Conservation (phyloP, 129 eudicot species). For the Chrysanthemum makinoi region DNA sequence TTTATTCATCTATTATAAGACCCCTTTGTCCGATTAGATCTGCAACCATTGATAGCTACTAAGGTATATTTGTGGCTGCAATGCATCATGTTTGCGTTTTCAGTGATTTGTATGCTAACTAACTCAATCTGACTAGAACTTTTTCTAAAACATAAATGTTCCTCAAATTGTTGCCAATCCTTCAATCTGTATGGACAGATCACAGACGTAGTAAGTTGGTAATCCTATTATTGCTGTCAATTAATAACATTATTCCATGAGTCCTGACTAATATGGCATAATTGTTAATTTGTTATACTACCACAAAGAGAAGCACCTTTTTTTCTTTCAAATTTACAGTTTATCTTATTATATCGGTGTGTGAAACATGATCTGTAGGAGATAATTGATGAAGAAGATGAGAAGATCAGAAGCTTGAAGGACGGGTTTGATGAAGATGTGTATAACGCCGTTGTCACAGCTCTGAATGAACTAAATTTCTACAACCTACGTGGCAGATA, state of each 20-base stretch:
- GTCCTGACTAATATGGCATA: too few species aligned
- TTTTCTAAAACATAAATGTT: neutral
- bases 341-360: neutral
- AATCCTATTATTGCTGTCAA: too few species aligned
- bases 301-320: neutral
- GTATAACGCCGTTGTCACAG: conserved; percentile 34
- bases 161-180: neutral
- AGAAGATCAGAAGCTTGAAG: conserved; percentile 24
- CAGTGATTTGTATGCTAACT: neutral
- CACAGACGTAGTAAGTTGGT: neutral
- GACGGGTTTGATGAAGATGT: conserved; percentile 22
- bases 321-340: neutral
- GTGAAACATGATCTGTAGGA: conserved; percentile 29
- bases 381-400: conserved; percentile 44
- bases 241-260: too few species aligned
- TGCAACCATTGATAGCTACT: neutral
- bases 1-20: too few species aligned
- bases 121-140: neutral
- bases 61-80: neutral
- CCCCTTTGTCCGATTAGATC: too few species aligned
- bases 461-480: conserved; percentile 37
- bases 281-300: neutral
- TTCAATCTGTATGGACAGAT: neutral
- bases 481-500: too few species aligned
- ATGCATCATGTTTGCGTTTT: neutral